phyloP scores from a whole-genome alignment of 768 basidiomycete species.

The Crucibulum laeve region DNA sequence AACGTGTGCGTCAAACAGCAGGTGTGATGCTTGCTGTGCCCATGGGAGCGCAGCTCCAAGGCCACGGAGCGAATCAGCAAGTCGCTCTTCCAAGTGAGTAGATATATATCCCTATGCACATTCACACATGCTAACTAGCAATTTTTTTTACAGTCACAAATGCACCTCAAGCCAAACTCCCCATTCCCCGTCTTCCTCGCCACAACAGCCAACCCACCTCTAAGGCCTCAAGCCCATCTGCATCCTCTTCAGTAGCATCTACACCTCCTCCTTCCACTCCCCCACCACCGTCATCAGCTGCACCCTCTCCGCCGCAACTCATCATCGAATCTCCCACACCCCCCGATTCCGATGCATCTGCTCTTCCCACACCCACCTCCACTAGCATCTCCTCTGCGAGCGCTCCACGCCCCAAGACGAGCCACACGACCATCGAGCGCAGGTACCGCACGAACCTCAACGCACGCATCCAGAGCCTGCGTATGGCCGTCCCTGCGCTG shows the following conservation, averaged over 20 bases:
- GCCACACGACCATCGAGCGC: conserved; percentile 86
- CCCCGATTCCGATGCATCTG: conserved; percentile 9
- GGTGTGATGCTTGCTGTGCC: conserved; percentile 54
- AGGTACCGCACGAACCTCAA: conserved; percentile 88
- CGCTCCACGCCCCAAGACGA: conserved; percentile 64
- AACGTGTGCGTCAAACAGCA: conserved; percentile 46
- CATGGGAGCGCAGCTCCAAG: conserved; percentile 30
- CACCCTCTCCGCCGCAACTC: conserved; percentile 12
- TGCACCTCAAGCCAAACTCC: conserved; percentile 26
- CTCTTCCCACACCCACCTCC: conserved; percentile 9
- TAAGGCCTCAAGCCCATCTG: conserved; percentile 21
- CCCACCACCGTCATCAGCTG: conserved; percentile 16
- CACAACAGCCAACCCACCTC: conserved; percentile 15
- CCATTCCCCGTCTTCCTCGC: conserved; percentile 32
- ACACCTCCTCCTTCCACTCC: conserved; percentile 38
- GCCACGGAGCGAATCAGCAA: conserved; percentile 15
- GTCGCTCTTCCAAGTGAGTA: conserved; percentile 15
- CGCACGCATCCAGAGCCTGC: conserved; percentile 76
- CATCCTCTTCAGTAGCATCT: conserved; percentile 39
- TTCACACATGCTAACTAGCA: neutral
- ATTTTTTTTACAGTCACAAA: conserved; percentile 7
- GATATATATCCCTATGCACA: conserved; percentile 3
- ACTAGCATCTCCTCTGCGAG: conserved; percentile 10
- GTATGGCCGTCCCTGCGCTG: conserved; percentile 78
- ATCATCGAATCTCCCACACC: conserved; percentile 13